Conservation (phyloP, 148 eudicot genomes). For the Rhododendron griersonianum region DNA sequence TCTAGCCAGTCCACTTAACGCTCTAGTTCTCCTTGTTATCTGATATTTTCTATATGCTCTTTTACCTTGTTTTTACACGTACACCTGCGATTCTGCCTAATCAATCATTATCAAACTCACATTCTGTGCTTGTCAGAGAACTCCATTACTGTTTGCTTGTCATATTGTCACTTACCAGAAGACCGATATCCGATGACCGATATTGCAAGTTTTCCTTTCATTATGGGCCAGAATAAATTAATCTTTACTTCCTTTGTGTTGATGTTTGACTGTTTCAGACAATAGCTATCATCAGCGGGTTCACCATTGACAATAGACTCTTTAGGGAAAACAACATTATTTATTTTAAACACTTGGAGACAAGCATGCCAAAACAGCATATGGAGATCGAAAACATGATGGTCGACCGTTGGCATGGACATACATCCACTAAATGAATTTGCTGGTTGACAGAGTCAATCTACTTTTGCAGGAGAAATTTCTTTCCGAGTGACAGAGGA, state of each 20-base stretch:
- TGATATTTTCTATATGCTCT: neutral
- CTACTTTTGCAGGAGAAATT: constrained; percentile 36
- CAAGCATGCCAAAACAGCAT: neutral
- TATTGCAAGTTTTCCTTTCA: neutral
- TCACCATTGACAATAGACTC: neutral
- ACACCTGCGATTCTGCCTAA: neutral
- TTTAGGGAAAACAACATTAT: neutral
- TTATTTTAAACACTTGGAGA: neutral
- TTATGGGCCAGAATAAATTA: neutral
- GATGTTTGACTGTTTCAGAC: neutral
- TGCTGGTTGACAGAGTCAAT: constrained; percentile 1
- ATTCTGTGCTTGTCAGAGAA: neutral
- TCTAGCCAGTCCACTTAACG: neutral
- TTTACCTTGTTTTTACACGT: too few species aligned
- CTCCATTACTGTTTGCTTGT: neutral
- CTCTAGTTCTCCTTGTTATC: neutral
- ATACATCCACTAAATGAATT: neutral
- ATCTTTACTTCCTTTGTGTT: neutral
- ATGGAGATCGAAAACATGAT: neutral
- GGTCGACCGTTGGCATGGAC: neutral
- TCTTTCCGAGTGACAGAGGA: constrained; percentile 59
- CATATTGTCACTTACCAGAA: too few species aligned
- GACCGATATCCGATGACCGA: too few species aligned
- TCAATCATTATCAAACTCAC: neutral
- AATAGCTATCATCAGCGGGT: neutral